phyloP scores from a whole-genome alignment of 179 eudicot species.

The Vitellaria paradoxa region DNA sequence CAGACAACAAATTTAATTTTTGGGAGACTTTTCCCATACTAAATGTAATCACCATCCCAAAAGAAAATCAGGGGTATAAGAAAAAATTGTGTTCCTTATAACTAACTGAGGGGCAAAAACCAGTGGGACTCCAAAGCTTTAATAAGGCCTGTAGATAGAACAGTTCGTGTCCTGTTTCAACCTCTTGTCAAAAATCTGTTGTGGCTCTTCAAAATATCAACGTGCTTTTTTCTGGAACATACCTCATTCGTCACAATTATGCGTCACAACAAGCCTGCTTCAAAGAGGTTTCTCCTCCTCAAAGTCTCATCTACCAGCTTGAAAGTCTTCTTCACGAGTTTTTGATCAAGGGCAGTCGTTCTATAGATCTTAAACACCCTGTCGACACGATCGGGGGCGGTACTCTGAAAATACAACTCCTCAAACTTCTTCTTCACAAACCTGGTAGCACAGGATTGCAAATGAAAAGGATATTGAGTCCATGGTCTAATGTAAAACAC shows the following conservation, averaged over 20 bases:
- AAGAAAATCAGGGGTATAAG: neutral
- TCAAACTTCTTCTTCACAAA: constrained; percentile 96
- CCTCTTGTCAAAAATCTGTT: too few species aligned
- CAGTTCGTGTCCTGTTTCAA: neutral
- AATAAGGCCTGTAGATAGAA: neutral
- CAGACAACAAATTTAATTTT: neutral
- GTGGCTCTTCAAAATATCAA: constrained; percentile 1
- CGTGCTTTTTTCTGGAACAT: neutral
- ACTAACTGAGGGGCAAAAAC: neutral
- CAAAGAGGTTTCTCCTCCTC: constrained; percentile 90
- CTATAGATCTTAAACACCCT: constrained; percentile 92
- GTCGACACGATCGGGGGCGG: constrained; percentile 83
- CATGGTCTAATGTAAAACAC: too few species aligned
- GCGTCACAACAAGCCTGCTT: constrained; percentile 83
- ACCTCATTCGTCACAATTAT: neutral
- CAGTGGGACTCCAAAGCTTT: neutral
- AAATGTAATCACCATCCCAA: neutral
- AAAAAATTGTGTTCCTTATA: neutral
- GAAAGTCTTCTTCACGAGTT: constrained; percentile 94
- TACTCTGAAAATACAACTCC: constrained; percentile 89
- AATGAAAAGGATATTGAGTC: neutral
- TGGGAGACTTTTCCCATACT: too few species aligned
- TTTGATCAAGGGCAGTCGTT: constrained; percentile 94
- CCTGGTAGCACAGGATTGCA: constrained; percentile 30
- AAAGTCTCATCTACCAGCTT: constrained; percentile 90